phyloP scores from a whole-genome alignment of 164 flowering plant genomes.

The Kingdonia uniflora region DNA sequence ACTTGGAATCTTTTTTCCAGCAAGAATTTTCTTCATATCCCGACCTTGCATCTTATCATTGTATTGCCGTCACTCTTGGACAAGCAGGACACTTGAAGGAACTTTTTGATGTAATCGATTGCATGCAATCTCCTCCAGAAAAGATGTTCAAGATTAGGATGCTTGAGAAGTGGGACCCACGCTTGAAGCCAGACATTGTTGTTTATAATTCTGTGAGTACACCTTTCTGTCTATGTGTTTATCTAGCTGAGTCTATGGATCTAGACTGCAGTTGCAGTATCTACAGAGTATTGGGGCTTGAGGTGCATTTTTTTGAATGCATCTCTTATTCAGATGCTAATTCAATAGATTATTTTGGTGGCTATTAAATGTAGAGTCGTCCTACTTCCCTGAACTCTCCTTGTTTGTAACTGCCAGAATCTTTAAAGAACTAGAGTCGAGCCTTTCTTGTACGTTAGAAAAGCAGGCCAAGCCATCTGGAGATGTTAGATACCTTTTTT shows the following conservation, averaged over 20 bases:
- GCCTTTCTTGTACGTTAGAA: too few relatives aligned
- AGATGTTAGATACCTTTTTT: too few relatives aligned
- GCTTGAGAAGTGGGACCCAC: slow-evolving; percentile 70
- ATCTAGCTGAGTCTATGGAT: not conserved
- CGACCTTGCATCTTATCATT: slow-evolving; percentile 76
- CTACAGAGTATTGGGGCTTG: not conserved
- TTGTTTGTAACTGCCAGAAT: too few relatives aligned
- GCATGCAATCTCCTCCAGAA: slow-evolving; percentile 68
- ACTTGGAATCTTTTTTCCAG: slow-evolving; percentile 25
- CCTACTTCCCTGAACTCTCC: too few relatives aligned
- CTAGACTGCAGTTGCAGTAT: not conserved
- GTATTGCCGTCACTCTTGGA: slow-evolving; percentile 89
- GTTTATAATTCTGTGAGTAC: slow-evolving; percentile 83
- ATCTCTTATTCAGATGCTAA: too few relatives aligned
- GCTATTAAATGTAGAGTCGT: too few relatives aligned
- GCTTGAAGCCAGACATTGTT: slow-evolving; percentile 73
- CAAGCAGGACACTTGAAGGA: slow-evolving; percentile 91
- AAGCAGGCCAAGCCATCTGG: too few relatives aligned
- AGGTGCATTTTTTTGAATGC: too few relatives aligned
- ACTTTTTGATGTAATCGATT: slow-evolving; percentile 89
- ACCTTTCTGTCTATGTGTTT: not conserved
- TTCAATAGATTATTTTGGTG: too few relatives aligned
- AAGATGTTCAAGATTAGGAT: slow-evolving; percentile 44
- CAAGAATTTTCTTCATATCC: slow-evolving; percentile 69
- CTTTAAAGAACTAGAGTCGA: too few relatives aligned